These are phyloP conservation scores for Picea engelmannii DNA, from an alignment of 83 land plant species.

Conservation along the genomic window DNA sequence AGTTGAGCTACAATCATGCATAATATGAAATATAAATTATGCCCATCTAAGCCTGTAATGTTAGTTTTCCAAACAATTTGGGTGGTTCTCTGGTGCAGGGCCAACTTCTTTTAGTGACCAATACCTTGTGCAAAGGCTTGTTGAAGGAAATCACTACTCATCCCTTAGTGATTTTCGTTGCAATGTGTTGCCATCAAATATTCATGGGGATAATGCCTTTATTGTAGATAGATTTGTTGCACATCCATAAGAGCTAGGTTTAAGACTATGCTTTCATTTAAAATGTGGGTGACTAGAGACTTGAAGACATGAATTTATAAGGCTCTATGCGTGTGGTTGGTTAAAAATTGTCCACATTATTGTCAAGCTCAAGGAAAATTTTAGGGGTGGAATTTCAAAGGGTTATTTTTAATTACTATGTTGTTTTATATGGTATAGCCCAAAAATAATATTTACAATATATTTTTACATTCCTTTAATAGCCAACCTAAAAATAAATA, in stretches of 20 bases:
- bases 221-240: conserved; percentile 26
- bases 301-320: conserved; percentile 18
- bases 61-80: too few relatives aligned
- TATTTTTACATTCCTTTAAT: too few relatives aligned
- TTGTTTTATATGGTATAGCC: too few relatives aligned
- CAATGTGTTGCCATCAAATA: conserved; percentile 15
- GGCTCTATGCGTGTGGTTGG: conserved; percentile 18
- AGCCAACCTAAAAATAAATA: too few relatives aligned
- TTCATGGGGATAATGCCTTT: conserved; percentile 24
- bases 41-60: background rate
- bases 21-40: background rate
- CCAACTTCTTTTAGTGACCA: background rate
- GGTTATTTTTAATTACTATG: too few relatives aligned
- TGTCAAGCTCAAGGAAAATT: conserved; percentile 12
- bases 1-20: background rate
- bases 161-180: too few relatives aligned
- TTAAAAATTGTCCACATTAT: conserved; percentile 15
- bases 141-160: too few relatives aligned
- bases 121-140: background rate
- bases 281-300: conserved; percentile 26
- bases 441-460: too few relatives aligned
- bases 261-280: conserved; percentile 19
- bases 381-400: too few relatives aligned
- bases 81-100: background rate
- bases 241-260: conserved; percentile 9